These are phyloP conservation scores for Dictyostelium firmibasis DNA, from an alignment of 78 protist species.

Conservation along the genomic window DNA sequence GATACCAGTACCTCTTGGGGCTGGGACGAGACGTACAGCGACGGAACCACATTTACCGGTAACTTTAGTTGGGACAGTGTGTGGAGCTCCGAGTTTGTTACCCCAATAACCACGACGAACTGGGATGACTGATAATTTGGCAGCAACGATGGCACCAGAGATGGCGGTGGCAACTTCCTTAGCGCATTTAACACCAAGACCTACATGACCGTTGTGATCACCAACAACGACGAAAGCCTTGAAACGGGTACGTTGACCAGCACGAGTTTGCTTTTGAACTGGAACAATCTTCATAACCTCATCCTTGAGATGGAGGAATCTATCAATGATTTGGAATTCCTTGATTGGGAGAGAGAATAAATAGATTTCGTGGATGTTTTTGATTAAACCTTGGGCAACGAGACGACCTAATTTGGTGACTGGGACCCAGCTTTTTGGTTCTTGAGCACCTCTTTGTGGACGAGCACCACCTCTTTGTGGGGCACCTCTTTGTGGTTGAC, in stretches of 20 bases:
- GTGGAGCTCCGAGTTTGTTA: slow-evolving; percentile 98
- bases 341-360: slow-evolving; percentile 99
- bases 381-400: slow-evolving; percentile 96
- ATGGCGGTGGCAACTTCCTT: slow-evolving; percentile 99
- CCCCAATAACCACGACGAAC: slow-evolving; percentile 99
- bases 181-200: slow-evolving; percentile 99
- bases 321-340: slow-evolving; percentile 99
- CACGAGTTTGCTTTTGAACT: slow-evolving; percentile 99
- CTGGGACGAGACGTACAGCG: slow-evolving; percentile 98
- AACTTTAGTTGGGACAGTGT: slow-evolving; percentile 99
- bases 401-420: slow-evolving; percentile 99
- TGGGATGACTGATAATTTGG: slow-evolving; percentile 99
- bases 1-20: slow-evolving; percentile 99
- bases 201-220: slow-evolving; percentile 98
- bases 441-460: slow-evolving; percentile 88
- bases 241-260: slow-evolving; percentile 99
- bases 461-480: slow-evolving; percentile 90
- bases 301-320: slow-evolving; percentile 95
- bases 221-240: slow-evolving; percentile 97
- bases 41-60: slow-evolving; percentile 99
- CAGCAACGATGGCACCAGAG: slow-evolving; percentile 97
- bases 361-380: slow-evolving; percentile 98
- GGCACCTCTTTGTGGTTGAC: slow-evolving; percentile 63
- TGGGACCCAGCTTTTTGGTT: slow-evolving; percentile 98
- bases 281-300: slow-evolving; percentile 99